Percentiles rank a stretch among this genome's conserved stretches.
These are phyloP conservation scores for Aspergillus tubingensis DNA, from an alignment of 2,329 filamentous ascomycete species.

Conservation along the genomic window DNA sequence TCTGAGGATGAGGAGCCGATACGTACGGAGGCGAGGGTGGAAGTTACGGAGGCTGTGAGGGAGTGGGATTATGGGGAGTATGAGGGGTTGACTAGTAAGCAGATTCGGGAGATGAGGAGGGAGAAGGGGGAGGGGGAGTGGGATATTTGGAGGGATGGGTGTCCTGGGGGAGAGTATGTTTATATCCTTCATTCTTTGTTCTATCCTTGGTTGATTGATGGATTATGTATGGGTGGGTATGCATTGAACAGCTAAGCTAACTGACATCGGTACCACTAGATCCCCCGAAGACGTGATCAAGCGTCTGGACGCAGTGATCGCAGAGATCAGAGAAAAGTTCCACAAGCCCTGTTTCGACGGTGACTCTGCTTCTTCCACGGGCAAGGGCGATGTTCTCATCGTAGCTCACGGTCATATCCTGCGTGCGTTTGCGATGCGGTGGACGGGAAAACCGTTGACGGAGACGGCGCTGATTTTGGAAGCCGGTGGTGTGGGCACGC, in stretches of 20 bases:
- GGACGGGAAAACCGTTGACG: conserved; percentile 72
- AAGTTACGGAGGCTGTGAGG: conserved; percentile 63
- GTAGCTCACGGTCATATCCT: conserved; percentile 92
- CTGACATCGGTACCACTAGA: conserved; percentile 41
- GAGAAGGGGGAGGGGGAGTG: conserved; percentile 63
- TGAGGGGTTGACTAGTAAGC: conserved; percentile 72
- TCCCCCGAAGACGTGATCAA: conserved; percentile 70
- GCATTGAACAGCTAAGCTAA: conserved; percentile 33
- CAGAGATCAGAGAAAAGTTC: conserved; percentile 68
- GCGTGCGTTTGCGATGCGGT: conserved; percentile 82
- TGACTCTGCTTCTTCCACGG: conserved; percentile 33
- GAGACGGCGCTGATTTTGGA: conserved; percentile 83
- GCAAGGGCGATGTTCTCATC: conserved; percentile 67
- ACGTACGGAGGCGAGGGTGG: conserved; percentile 35
- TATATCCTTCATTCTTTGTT: too few relatives aligned
- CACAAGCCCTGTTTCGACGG: conserved; percentile 64
- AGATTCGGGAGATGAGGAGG: conserved; percentile 64
- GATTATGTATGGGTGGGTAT: too few relatives aligned
- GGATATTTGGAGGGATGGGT: conserved; percentile 91
- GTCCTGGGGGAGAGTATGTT: conserved; percentile 76
- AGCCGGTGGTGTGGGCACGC: conserved; percentile 77
- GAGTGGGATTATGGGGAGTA: conserved; percentile 91
- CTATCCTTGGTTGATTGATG: too few relatives aligned
- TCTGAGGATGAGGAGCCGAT: conserved; percentile 34
- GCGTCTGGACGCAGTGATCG: conserved; percentile 74